phyloP scores from a whole-genome alignment of 495 filamentous ascomycete genomes.

The Aspergillus funiculosus region DNA sequence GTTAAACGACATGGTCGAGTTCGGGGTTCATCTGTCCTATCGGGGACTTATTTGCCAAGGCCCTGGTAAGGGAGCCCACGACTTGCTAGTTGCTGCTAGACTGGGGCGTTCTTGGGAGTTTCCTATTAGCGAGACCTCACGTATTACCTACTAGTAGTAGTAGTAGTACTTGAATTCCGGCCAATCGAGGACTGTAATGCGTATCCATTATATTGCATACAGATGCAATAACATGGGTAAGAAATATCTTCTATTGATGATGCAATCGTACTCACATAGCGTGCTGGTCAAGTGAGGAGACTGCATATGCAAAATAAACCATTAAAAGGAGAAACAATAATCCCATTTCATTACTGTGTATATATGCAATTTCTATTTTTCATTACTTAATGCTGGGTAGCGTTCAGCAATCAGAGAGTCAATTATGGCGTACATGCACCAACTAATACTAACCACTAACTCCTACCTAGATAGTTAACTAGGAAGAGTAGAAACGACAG shows the following conservation, averaged over 20 bases:
- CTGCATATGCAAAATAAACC: constrained; percentile 1
- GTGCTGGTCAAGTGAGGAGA: constrained; percentile 20
- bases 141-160: not conserved
- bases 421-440: too few species aligned
- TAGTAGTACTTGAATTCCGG: not conserved
- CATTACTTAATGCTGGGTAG: too few species aligned
- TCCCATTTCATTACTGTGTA: not conserved
- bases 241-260: constrained; percentile 3
- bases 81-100: too few species aligned
- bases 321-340: not conserved
- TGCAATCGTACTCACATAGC: constrained; percentile 11
- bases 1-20: not conserved
- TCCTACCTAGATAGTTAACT: too few species aligned
- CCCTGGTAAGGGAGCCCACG: not conserved
- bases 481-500: too few species aligned
- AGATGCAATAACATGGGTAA: constrained; percentile 15
- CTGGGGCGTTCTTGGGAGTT: too few species aligned
- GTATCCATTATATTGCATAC: constrained; percentile 14
- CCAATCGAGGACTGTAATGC: constrained; percentile 2
- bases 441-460: too few species aligned
- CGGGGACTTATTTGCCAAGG: not conserved
- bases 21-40: not conserved
- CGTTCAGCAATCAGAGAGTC: too few species aligned
- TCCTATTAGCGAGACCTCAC: not conserved
- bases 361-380: not conserved